Base-by-base conservation (phyloP, 2,329 filamentous ascomycete species). In the Aspergillus jensenii region DNA sequence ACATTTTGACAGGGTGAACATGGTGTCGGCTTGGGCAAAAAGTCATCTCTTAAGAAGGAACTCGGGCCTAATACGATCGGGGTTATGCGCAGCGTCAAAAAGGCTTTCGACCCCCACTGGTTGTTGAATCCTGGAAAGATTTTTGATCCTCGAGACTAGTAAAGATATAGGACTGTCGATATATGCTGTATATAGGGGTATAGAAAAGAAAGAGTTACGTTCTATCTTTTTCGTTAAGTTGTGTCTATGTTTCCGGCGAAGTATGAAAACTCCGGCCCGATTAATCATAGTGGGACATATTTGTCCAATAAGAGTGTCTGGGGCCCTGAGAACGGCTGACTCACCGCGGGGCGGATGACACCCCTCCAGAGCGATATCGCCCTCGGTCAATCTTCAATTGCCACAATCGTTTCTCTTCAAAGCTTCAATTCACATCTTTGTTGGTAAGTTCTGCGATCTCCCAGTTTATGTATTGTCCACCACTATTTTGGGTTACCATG, bases 101-200 rank as follows among this genome's bases (percentile, higher is more conserved):
- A 79, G n/a, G 86, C 91, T 9, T 78, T 96, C 47, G 92, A 96
- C 78, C 92, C 92, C 1, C 76, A 87, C 50, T 96, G 92, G 90
- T 85, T 96, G 56, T 85, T 96, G 84, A 96, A 96, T 65, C 92
- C 92, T 0, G 91, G 91, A 1, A 96, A 96, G 79, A 93, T 96
- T 62, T 92, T 96, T 75, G 90, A 96, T 64, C 78, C 85, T 40
- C 58, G 71, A 52, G 58, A 62, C 43, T 51, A 67, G 51, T 49
- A 55, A 51, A 63, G 41, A 3, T 4, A 15, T 25, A 19, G 12
- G 15, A 17, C 7, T 23, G 15, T 45, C 9, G 6, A 21, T 37
- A 35, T 23, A 27, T n/a, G 5, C 12, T 21, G 21, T 35, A n/a
- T 48, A 58, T 45, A 58, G 8, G 31, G 7, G 23, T 27, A 35